phyloP scores from a whole-genome alignment of 352 stramenopile species.

The Phytophthora chlamydospora region DNA sequence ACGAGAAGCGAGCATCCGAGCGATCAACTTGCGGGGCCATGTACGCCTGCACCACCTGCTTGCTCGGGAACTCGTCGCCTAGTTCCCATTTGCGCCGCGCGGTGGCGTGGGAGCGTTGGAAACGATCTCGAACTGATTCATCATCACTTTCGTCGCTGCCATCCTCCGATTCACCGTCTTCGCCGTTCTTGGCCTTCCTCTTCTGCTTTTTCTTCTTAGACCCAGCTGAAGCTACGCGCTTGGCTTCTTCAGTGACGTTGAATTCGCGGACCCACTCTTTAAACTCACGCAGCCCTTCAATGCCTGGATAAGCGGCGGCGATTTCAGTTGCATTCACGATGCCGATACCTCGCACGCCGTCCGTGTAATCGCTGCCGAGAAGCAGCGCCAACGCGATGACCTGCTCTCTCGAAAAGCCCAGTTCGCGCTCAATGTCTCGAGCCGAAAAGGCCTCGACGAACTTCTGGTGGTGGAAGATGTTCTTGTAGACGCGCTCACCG shows the following conservation, averaged over 20 bases:
- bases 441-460: slow-evolving; percentile 98
- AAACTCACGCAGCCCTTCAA: slow-evolving; percentile 90
- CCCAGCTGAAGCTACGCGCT: slow-evolving; percentile 30
- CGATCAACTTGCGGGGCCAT: slow-evolving; percentile 89
- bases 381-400: slow-evolving; percentile 93
- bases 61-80: slow-evolving; percentile 94
- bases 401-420: slow-evolving; percentile 92
- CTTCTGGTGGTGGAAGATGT: slow-evolving; percentile 99
- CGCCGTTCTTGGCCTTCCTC: slow-evolving; percentile 42
- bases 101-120: slow-evolving; percentile 93
- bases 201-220: slow-evolving; percentile 56
- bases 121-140: slow-evolving; percentile 66
- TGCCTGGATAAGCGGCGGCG: slow-evolving; percentile 74
- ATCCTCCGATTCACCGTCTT: slow-evolving; percentile 40
- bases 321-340: slow-evolving; percentile 88
- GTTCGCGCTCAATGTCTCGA: slow-evolving; percentile 91
- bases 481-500: slow-evolving; percentile 96
- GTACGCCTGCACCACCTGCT: slow-evolving; percentile 94
- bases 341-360: slow-evolving; percentile 78
- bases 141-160: slow-evolving; percentile 43
- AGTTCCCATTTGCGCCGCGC: slow-evolving; percentile 92
- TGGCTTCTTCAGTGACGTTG: slow-evolving; percentile 61
- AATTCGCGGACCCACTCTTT: slow-evolving; percentile 76
- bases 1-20: slow-evolving; percentile 91
- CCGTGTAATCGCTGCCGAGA: slow-evolving; percentile 97